Conservation (phyloP, 805 yeast species). For the Lachancea fermentati region DNA sequence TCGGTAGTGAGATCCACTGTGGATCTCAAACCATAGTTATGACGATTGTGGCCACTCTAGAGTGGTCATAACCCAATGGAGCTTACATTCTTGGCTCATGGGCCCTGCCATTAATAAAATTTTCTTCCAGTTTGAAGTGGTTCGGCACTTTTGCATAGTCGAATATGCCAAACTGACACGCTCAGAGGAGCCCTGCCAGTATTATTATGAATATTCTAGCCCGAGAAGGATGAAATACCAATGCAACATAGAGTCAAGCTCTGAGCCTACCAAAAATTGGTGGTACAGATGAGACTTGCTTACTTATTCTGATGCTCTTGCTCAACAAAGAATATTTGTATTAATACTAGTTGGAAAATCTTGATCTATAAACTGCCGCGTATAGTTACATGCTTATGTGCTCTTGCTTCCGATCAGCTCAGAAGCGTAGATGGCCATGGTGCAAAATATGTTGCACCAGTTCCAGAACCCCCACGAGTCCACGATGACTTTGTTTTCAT, state of each 20-base stretch:
- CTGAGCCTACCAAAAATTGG: conserved; percentile 52
- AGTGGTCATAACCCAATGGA: conserved; percentile 65
- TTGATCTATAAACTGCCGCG: not conserved
- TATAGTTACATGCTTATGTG: not conserved
- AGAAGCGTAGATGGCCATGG: conserved; percentile 70
- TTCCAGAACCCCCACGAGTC: conserved; percentile 96
- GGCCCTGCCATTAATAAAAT: conserved; percentile 36
- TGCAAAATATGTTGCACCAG: conserved; percentile 85
- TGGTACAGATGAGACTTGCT: conserved; percentile 70
- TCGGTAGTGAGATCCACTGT: conserved; percentile 54
- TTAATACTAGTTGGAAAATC: conserved; percentile 1
- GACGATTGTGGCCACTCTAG: conserved; percentile 46
- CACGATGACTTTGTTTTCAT: conserved; percentile 29
- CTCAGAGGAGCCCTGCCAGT: conserved; percentile 8
- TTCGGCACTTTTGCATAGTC: conserved; percentile 49
- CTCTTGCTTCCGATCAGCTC: conserved; percentile 50
- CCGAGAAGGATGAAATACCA: conserved; percentile 59
- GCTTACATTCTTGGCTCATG: conserved; percentile 69
- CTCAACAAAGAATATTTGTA: conserved; percentile 4
- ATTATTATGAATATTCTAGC: conserved; percentile 3
- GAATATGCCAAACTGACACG: conserved; percentile 45
- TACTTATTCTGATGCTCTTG: conserved; percentile 22
- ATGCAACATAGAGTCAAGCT: conserved; percentile 91
- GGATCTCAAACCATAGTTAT: conserved; percentile 68
- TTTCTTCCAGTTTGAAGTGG: conserved; percentile 27